Evolutionary conservation across 495 filamentous ascomycete genomes (phyloP).

Genomic region (Evansstolkia leycettana): DNA sequence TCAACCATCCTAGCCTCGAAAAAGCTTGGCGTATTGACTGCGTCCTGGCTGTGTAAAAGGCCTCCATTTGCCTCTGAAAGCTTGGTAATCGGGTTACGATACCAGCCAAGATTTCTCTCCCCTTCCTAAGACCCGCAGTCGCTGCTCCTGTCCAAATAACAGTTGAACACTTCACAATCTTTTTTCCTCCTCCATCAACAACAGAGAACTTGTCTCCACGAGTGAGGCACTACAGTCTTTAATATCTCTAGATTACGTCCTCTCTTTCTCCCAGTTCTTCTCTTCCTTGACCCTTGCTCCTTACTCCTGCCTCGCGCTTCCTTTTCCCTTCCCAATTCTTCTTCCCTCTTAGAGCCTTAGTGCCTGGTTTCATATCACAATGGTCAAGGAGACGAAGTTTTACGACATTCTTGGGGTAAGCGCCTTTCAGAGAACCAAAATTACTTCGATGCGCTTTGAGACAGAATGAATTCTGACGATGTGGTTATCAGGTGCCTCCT

Average conservation of each 20-base stretch:
- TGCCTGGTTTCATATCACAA: slow-evolving; percentile 31
- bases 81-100: slow-evolving; percentile 1
- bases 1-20: too few species aligned
- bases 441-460: too few species aligned
- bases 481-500: slow-evolving; percentile 50
- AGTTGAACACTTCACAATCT: slow-evolving; percentile 6
- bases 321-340: slow-evolving; percentile 3
- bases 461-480: too few species aligned
- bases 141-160: not conserved
- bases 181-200: slow-evolving; percentile 8
- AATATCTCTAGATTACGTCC: too few species aligned
- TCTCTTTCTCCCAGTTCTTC: not conserved
- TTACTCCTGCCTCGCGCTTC: not conserved
- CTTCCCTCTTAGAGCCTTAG: slow-evolving; percentile 4
- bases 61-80: not conserved
- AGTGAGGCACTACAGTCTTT: too few species aligned
- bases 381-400: slow-evolving; percentile 84
- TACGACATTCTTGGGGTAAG: slow-evolving; percentile 82
- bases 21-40: too few species aligned
- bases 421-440: too few species aligned
- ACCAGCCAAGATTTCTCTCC: not conserved
- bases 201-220: too few species aligned
- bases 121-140: not conserved
- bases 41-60: too few species aligned
- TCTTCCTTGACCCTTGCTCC: not conserved